phyloP scores from a whole-genome alignment of 164 flowering plant genomes.

The Umbilicus rupestris region DNA sequence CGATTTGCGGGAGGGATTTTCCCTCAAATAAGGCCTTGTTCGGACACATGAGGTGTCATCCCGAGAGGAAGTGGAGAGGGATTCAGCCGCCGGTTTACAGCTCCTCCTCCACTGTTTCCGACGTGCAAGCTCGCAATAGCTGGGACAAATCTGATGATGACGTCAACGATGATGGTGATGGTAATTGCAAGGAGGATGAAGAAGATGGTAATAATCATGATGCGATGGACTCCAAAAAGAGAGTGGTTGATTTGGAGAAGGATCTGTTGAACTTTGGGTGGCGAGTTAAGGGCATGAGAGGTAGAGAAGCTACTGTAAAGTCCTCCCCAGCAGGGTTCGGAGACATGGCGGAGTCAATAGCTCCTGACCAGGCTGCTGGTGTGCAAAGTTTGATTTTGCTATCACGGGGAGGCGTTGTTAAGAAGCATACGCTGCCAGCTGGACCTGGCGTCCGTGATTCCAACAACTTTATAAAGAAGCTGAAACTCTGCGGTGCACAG shows the following conservation, averaged over 20 bases:
- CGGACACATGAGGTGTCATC: slow-evolving; percentile 81
- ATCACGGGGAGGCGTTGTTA: neutral
- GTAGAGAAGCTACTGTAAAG: slow-evolving; percentile 14
- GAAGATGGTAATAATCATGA: neutral
- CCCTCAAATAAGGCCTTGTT: slow-evolving; percentile 41
- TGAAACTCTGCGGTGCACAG: no score
- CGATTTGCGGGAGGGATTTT: slow-evolving; percentile 34
- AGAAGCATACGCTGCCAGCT: no score
- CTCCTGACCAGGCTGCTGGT: neutral
- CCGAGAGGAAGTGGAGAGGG: slow-evolving; percentile 50
- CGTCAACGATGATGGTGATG: no score
- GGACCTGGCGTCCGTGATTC: no score
- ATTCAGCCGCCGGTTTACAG: slow-evolving; percentile 32
- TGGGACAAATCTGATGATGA: no score
- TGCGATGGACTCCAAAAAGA: neutral
- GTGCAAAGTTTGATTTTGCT: neutral
- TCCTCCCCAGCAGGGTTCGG: neutral
- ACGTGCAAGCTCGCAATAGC: slow-evolving; percentile 6
- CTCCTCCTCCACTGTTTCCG: slow-evolving; percentile 17
- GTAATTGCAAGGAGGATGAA: no score
- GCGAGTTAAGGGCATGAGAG: slow-evolving; percentile 32
- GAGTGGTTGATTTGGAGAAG: slow-evolving; percentile 10
- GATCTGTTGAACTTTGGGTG: slow-evolving; percentile 17
- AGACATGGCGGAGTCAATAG: neutral
- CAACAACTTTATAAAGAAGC: no score